Conservation (phyloP, 1,139 yeast genomes). For the Lodderomyces beijingensis region DNA sequence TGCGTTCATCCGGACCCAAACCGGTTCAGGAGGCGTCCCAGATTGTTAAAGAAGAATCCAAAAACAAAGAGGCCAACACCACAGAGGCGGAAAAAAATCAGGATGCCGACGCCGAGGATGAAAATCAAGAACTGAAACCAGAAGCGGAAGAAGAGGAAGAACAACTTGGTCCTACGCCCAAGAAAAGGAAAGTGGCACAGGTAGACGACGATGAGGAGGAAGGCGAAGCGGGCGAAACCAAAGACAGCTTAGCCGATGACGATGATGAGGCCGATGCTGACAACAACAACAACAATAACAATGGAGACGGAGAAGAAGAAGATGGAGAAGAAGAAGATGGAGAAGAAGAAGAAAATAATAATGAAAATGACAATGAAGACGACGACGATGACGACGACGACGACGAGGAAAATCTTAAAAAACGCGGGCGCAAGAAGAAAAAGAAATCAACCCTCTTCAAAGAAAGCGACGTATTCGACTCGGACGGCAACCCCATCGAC, state of each 20-base stretch:
- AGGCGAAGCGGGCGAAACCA: background rate
- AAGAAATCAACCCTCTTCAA: conserved; percentile 29
- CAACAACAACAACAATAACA: conserved; percentile 20
- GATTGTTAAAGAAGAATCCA: no score
- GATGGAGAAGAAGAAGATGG: conserved; percentile 18
- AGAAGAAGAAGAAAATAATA: conserved; percentile 16
- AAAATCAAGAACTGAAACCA: background rate
- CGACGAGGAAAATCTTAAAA: conserved; percentile 22
- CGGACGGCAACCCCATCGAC: conserved; percentile 48
- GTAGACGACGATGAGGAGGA: conserved; percentile 2
- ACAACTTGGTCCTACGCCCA: background rate
- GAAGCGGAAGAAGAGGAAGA: conserved; percentile 3
- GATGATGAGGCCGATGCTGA: conserved; percentile 4
- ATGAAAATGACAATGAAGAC: conserved; percentile 17
- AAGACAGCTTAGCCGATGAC: background rate
- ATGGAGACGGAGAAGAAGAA: conserved; percentile 14
- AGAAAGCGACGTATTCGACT: conserved; percentile 40
- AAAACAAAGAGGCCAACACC: no score
- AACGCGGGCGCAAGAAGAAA: conserved; percentile 45
- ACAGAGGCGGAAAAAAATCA: no score
- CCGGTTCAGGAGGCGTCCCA: no score
- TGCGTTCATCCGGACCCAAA: no score
- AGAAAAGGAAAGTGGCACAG: background rate
- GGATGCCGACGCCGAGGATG: no score
- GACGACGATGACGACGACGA: conserved; percentile 19